These are phyloP conservation scores for Mesostigma viride DNA, from an alignment of 139 green algal species.

Conservation along the genomic window DNA sequence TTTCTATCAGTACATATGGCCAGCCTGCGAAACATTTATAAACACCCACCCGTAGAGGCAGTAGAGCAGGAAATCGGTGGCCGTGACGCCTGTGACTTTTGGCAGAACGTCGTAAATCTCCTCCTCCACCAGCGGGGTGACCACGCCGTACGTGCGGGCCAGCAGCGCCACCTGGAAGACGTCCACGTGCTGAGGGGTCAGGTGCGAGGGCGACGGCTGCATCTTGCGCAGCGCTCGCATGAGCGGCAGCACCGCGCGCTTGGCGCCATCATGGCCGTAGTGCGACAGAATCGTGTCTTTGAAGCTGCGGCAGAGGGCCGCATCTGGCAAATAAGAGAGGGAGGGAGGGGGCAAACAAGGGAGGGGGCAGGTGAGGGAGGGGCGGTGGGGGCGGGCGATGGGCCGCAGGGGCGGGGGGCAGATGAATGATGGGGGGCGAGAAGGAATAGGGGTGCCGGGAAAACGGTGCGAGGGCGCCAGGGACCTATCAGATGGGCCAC, in stretches of 20 bases:
- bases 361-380: no score
- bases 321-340: conserved; percentile 37
- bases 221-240: conserved; percentile 44
- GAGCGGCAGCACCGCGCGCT: conserved; percentile 51
- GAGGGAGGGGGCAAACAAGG: no score
- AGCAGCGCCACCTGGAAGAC: conserved; percentile 62
- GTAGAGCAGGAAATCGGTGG: conserved; percentile 79
- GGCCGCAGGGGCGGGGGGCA: no score
- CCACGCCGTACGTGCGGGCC: conserved; percentile 55
- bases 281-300: conserved; percentile 39
- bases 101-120: conserved; percentile 68
- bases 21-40: background rate
- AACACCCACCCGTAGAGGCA: conserved; percentile 70
- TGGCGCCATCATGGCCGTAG: conserved; percentile 18
- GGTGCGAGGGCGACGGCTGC: conserved; percentile 36
- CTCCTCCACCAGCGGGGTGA: conserved; percentile 39
- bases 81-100: conserved; percentile 39
- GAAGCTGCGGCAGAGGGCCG: conserved; percentile 41
- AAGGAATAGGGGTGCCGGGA: no score
- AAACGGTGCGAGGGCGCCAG: no score
- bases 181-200: conserved; percentile 77
- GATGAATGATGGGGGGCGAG: no score
- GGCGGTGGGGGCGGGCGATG: no score
- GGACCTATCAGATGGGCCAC: no score
- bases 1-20: background rate